Conservation (phyloP, 1,139 yeast genomes). For the Hemisphaericaspora subhashii region DNA sequence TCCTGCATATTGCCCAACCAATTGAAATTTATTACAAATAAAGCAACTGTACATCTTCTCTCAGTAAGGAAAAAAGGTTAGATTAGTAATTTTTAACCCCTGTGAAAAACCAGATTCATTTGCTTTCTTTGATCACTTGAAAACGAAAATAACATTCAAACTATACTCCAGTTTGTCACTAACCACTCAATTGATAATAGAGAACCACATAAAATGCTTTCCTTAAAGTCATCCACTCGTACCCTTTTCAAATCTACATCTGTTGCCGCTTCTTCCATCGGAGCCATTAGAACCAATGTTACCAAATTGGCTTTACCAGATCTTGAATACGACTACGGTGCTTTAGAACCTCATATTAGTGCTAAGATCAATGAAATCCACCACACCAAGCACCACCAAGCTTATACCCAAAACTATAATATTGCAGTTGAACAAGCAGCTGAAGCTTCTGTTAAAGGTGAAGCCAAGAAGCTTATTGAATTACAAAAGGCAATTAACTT, state of each 20-base stretch:
- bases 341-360: constrained; percentile 45
- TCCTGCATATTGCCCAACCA: constrained; percentile 5
- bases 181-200: constrained; percentile 1
- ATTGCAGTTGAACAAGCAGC: constrained; percentile 38
- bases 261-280: constrained; percentile 19
- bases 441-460: constrained; percentile 36
- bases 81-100: too few species aligned
- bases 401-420: constrained; percentile 44
- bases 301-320: constrained; percentile 34
- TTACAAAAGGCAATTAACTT: constrained; percentile 42
- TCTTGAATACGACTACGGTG: constrained; percentile 42
- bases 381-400: constrained; percentile 44
- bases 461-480: constrained; percentile 36
- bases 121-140: neutral
- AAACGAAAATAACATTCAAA: neutral
- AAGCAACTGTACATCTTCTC: too few species aligned
- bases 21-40: too few species aligned
- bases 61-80: neutral
- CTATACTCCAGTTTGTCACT: neutral
- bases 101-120: neutral
- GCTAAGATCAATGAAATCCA: constrained; percentile 43
- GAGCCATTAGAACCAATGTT: constrained; percentile 34
- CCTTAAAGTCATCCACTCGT: constrained; percentile 21
- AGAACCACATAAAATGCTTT: constrained; percentile 9
- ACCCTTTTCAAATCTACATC: constrained; percentile 17